These are phyloP conservation scores for Aspergillus tamarii DNA, from an alignment of 2,329 filamentous ascomycete genomes.

Conservation along the genomic window DNA sequence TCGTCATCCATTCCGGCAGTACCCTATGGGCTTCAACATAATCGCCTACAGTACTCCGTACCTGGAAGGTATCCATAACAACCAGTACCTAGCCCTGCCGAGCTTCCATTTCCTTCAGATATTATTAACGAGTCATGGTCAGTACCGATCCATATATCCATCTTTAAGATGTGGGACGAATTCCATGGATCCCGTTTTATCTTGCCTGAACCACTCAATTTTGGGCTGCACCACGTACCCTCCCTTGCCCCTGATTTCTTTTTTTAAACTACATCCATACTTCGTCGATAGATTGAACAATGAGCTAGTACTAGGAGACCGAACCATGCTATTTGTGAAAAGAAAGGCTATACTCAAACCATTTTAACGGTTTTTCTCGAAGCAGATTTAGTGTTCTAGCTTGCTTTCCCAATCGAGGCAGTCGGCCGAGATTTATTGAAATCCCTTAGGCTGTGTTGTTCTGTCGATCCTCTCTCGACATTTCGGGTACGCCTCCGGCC, in stretches of 20 bases:
- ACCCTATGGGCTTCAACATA: not conserved
- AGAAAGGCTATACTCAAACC: not conserved
- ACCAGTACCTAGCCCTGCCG: not conserved
- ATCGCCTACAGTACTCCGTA: not conserved
- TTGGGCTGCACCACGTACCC: not conserved
- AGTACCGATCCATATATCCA: not conserved
- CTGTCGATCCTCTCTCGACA: slow-evolving; percentile 9
- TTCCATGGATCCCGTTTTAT: not conserved
- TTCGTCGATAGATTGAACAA: not conserved
- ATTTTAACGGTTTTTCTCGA: not conserved
- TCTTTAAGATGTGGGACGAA: not conserved
- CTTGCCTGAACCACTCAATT: not conserved
- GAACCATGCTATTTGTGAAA: not conserved
- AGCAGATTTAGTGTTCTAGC: not conserved
- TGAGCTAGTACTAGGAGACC: not conserved
- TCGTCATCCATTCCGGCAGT: not conserved
- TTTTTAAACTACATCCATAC: not conserved
- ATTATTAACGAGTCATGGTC: not conserved
- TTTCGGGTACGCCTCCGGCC: not conserved
- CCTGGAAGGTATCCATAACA: not conserved
- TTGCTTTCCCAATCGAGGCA: not conserved
- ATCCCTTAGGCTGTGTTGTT: not conserved
- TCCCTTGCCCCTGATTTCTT: slow-evolving; percentile 3
- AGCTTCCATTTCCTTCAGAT: not conserved
- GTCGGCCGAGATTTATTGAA: slow-evolving; percentile 5